These are phyloP conservation scores for Cryptomeria japonica DNA, from an alignment of 75 land plant species.

Conservation along the genomic window DNA sequence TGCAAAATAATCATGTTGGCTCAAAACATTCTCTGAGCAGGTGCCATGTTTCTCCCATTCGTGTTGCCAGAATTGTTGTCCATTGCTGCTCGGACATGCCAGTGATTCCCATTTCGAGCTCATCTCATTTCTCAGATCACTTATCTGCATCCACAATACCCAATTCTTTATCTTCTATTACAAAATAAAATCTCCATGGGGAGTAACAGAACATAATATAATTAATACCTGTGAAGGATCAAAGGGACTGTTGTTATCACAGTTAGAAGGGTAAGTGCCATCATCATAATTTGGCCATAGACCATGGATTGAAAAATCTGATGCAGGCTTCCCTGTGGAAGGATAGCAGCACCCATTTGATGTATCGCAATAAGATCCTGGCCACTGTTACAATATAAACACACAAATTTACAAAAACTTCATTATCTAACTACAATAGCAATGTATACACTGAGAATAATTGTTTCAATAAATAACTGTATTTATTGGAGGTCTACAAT, in stretches of 20 bases:
- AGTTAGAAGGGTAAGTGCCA: conserved; percentile 72
- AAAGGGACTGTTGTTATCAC: conserved; percentile 42
- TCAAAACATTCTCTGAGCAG: conserved; percentile 57
- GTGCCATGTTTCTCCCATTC: conserved; percentile 95
- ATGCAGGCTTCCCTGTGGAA: conserved; percentile 40
- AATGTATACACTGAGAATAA: too few species aligned
- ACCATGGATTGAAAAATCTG: conserved; percentile 54
- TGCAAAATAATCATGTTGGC: conserved; percentile 57
- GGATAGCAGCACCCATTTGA: conserved; percentile 50
- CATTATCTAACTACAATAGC: too few species aligned
- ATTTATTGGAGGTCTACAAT: too few species aligned
- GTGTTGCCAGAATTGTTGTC: conserved; percentile 65
- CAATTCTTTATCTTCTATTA: neutral
- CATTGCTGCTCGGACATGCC: conserved; percentile 64
- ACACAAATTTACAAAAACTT: too few species aligned
- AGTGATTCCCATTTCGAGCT: conserved; percentile 62
- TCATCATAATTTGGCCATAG: conserved; percentile 86
- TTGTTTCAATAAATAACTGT: too few species aligned
- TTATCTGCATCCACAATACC: conserved; percentile 28
- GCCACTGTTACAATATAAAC: too few species aligned
- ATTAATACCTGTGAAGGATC: conserved; percentile 50
- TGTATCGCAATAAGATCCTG: conserved; percentile 44
- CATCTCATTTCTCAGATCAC: conserved; percentile 39
- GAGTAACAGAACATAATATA: neutral
- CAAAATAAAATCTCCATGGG: too few species aligned